Evolutionary conservation across 208 protist genomes (phyloP).

Genomic region (Eutreptiella sp.): DNA sequence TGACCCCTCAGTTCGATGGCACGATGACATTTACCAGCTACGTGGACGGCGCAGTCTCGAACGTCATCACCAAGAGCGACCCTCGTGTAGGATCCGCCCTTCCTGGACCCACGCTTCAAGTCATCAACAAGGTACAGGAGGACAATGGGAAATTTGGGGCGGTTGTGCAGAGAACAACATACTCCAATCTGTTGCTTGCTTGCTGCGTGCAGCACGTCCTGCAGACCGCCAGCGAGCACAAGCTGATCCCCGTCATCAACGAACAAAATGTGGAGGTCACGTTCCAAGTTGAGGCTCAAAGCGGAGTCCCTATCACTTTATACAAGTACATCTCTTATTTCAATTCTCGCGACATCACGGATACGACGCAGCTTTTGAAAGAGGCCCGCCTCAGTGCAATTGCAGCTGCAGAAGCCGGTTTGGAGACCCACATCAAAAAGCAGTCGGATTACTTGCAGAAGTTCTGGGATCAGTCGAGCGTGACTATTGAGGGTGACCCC

Average conservation of each 20-base stretch:
- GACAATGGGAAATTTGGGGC: too few species aligned
- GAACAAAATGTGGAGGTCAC: conserved; percentile 26
- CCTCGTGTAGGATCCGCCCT: conserved; percentile 10
- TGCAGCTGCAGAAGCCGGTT: conserved; percentile 54
- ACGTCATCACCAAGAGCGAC: conserved; percentile 5
- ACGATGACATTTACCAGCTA: conserved; percentile 8
- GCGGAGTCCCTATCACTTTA: conserved; percentile 54
- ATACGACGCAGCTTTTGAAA: conserved; percentile 68
- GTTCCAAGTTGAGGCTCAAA: conserved; percentile 1
- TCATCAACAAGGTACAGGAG: too few species aligned
- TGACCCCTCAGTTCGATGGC: conserved; percentile 13
- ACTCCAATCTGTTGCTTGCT: neutral
- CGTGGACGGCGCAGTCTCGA: conserved; percentile 8
- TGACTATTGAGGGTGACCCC: conserved; percentile 44
- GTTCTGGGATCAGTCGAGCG: conserved; percentile 64
- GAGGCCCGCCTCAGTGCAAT: conserved; percentile 46
- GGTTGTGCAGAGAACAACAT: conserved; percentile 4
- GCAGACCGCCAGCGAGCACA: neutral
- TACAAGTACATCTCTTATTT: conserved; percentile 69
- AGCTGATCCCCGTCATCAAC: neutral
- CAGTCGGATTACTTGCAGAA: conserved; percentile 49
- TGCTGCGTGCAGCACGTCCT: neutral
- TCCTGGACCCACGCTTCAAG: conserved; percentile 1
- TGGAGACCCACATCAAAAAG: conserved; percentile 54
- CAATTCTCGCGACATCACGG: conserved; percentile 58